Percentiles rank a stretch among this genome's conserved stretches.
Evolutionary conservation across 2,329 filamentous ascomycete species (phyloP).

Genomic region (Fusarium humuli): DNA sequence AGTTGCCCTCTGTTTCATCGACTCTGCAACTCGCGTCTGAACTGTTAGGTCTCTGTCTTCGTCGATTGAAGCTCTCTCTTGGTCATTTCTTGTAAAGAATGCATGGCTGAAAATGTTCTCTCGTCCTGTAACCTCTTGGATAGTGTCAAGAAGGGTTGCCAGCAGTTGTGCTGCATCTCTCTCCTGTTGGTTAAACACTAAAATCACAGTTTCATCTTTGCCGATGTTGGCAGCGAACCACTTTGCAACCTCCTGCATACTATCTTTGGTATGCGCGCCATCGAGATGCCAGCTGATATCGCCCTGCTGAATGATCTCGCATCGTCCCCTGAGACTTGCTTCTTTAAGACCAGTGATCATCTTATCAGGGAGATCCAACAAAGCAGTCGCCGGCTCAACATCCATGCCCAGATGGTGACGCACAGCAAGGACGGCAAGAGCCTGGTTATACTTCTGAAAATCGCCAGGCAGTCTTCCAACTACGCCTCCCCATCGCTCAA

Average conservation of each 20-base stretch:
- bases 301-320: constrained; percentile 71
- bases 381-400: constrained; percentile 33
- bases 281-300: constrained; percentile 82
- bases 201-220: constrained; percentile 55
- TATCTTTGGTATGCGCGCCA: constrained; percentile 88
- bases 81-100: constrained; percentile 83
- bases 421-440: constrained; percentile 67
- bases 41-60: constrained; percentile 66
- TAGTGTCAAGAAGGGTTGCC: constrained; percentile 68
- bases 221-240: constrained; percentile 76
- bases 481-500: constrained; percentile 57
- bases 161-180: constrained; percentile 78
- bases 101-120: constrained; percentile 73
- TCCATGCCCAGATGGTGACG: constrained; percentile 64
- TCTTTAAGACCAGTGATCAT: constrained; percentile 74
- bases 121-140: constrained; percentile 55
- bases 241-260: constrained; percentile 77
- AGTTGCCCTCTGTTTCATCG: constrained; percentile 69
- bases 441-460: constrained; percentile 70
- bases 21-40: constrained; percentile 73
- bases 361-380: constrained; percentile 49
- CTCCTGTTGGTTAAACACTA: constrained; percentile 95
- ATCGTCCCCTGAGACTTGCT: constrained; percentile 79
- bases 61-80: constrained; percentile 32
- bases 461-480: constrained; percentile 58